Percentiles rank a stretch among this genome's conserved stretches.
Conservation (phyloP, 176 grass and related monocot species). For the Chloris gayana region DNA sequence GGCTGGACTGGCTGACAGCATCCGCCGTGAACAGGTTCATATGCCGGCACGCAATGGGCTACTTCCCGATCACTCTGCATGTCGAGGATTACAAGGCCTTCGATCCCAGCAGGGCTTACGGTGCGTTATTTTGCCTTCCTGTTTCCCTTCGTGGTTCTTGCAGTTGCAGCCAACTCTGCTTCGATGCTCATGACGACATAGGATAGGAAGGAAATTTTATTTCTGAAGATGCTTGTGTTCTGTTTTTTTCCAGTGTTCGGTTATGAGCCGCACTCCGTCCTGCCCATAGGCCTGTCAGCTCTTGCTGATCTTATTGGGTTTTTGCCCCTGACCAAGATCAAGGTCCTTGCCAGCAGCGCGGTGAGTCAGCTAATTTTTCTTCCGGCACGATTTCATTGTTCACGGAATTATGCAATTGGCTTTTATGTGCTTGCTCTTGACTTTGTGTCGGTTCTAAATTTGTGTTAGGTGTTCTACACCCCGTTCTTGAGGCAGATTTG, state of each 20-base stretch:
- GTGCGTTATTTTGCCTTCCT: conserved; percentile 35
- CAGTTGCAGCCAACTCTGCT: background rate
- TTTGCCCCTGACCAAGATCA: conserved; percentile 72
- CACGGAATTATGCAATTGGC: background rate
- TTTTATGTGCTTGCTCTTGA: background rate
- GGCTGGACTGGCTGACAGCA: background rate
- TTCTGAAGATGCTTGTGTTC: background rate
- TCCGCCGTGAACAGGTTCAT: conserved; percentile 58
- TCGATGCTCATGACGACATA: background rate
- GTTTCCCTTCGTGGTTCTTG: background rate
- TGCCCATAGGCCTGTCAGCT: conserved; percentile 64
- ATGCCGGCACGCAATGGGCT: conserved; percentile 77
- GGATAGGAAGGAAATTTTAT: conserved; percentile 3
- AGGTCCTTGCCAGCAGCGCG: conserved; percentile 91
- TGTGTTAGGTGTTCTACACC: conserved; percentile 83
- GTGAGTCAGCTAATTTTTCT: conserved; percentile 47
- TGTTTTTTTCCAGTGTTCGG: conserved; percentile 68
- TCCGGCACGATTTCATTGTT: background rate
- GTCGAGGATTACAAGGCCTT: conserved; percentile 81
- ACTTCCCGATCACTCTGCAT: conserved; percentile 85
- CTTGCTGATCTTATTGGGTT: conserved; percentile 66
- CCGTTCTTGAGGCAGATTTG: conserved; percentile 91
- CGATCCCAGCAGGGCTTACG: conserved; percentile 66
- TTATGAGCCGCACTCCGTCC: conserved; percentile 88
- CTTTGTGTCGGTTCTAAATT: background rate